Conservation (phyloP, 306 rosid genomes). For the apple (Malus domestica) region DNA sequence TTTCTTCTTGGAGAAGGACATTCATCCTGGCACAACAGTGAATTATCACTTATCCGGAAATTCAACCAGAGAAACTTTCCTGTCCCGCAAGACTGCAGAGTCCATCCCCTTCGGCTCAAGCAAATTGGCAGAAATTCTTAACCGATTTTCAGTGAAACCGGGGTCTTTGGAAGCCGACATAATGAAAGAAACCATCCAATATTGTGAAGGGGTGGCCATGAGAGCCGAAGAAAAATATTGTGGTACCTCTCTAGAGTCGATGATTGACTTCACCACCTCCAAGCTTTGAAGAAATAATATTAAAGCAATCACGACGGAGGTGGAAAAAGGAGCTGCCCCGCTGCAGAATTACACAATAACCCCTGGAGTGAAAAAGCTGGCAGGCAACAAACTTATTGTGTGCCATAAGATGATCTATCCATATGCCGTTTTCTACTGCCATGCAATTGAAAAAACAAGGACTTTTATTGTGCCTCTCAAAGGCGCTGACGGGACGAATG, state of each 20-base stretch:
- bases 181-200: conserved; percentile 32
- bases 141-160: conserved; percentile 23
- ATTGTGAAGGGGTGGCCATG: conserved; percentile 30
- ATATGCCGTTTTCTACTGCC: conserved; percentile 66
- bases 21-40: conserved; percentile 26
- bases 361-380: conserved; percentile 19
- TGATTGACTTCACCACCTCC: conserved; percentile 16
- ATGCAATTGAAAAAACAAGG: conserved; percentile 24
- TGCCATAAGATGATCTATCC: conserved; percentile 62
- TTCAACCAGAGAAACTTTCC: conserved; percentile 23
- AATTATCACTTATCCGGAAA: conserved; percentile 29
- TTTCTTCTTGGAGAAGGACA: conserved; percentile 57
- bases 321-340: conserved; percentile 17
- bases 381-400: conserved; percentile 32
- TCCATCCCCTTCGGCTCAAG: conserved; percentile 50
- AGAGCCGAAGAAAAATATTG: conserved; percentile 55
- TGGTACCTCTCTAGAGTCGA: conserved; percentile 66
- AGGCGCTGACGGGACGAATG: conserved; percentile 38
- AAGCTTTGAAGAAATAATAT: conserved; percentile 37
- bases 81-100: conserved; percentile 34
- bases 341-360: conserved; percentile 30
- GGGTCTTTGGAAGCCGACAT: conserved; percentile 30
- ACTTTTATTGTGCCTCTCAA: conserved; percentile 42
- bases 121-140: conserved; percentile 28
- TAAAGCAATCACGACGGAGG: conserved; percentile 43